Conservation (phyloP, 2,329 filamentous ascomycete genomes). For the Trichophyton mentagrophytes region DNA sequence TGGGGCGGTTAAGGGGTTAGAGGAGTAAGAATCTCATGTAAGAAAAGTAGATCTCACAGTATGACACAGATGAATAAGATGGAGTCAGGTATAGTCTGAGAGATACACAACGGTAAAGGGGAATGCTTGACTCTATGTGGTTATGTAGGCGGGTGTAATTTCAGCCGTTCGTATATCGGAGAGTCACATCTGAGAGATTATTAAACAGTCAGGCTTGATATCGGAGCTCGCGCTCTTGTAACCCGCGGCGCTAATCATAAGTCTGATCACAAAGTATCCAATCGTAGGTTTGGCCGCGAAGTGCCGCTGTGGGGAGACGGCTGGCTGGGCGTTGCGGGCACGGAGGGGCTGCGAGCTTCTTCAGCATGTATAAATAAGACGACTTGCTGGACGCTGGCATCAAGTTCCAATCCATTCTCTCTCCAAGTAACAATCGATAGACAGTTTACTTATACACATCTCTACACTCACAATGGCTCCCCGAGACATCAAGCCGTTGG, state of each 20-base stretch:
- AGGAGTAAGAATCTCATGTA: too few relatives aligned
- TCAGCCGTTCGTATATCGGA: too few relatives aligned
- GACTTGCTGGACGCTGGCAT: not conserved
- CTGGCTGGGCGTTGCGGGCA: not conserved
- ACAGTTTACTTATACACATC: not conserved
- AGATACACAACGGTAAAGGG: too few relatives aligned
- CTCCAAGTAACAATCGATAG: not conserved
- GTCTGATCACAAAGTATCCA: not conserved
- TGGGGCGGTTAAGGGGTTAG: too few relatives aligned
- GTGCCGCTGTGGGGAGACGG: not conserved
- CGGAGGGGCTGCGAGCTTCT: not conserved
- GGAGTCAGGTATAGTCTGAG: too few relatives aligned
- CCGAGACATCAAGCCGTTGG: conserved; percentile 13
- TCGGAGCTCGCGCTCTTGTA: too few relatives aligned
- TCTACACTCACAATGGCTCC: not conserved
- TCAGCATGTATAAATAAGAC: not conserved
- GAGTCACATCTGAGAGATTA: too few relatives aligned
- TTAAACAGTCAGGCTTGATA: too few relatives aligned
- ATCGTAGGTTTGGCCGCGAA: not conserved
- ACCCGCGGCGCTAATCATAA: not conserved
- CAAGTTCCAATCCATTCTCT: not conserved
- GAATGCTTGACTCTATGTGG: too few relatives aligned
- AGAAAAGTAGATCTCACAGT: too few relatives aligned
- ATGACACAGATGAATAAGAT: too few relatives aligned
- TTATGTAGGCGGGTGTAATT: too few relatives aligned